phyloP scores from a whole-genome alignment of 2,329 filamentous ascomycete species.

The Intubia oerlemansii region DNA sequence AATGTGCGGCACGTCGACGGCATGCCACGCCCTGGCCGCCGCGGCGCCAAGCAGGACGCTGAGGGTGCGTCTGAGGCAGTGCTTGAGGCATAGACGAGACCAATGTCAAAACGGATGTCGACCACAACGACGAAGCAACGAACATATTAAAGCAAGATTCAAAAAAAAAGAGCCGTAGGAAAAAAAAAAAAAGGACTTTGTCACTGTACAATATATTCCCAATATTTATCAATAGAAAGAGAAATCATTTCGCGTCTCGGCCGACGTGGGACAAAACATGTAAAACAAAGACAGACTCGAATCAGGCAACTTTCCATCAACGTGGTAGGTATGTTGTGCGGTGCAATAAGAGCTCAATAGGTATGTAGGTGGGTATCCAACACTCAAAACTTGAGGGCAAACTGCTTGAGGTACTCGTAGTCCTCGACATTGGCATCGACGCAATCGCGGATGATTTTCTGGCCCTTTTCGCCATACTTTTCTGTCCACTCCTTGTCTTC shows the following conservation, averaged over 20 bases:
- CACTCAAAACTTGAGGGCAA: constrained; percentile 38
- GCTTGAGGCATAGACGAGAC: background rate
- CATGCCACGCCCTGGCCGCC: constrained; percentile 11
- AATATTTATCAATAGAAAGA: too few species aligned
- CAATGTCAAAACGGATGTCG: too few species aligned
- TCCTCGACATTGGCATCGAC: constrained; percentile 52
- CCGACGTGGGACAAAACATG: too few species aligned
- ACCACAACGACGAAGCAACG: too few species aligned
- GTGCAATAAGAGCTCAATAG: background rate
- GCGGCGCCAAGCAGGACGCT: constrained; percentile 1
- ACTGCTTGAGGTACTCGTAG: constrained; percentile 68
- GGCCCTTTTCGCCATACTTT: constrained; percentile 53
- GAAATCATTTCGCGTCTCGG: too few species aligned
- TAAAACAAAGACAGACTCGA: too few species aligned
- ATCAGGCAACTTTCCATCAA: too few species aligned
- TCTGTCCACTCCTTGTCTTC: constrained; percentile 38
- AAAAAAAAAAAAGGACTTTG: background rate
- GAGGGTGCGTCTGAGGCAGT: background rate
- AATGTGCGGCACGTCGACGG: constrained; percentile 30
- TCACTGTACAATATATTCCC: too few species aligned
- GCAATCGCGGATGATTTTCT: constrained; percentile 45
- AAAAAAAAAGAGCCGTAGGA: background rate
- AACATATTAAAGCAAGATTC: too few species aligned
- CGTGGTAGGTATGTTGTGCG: background rate
- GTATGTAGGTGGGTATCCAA: background rate